phyloP scores from a whole-genome alignment of 192 early-diverging fungal species.

The Coemansia sp. region DNA sequence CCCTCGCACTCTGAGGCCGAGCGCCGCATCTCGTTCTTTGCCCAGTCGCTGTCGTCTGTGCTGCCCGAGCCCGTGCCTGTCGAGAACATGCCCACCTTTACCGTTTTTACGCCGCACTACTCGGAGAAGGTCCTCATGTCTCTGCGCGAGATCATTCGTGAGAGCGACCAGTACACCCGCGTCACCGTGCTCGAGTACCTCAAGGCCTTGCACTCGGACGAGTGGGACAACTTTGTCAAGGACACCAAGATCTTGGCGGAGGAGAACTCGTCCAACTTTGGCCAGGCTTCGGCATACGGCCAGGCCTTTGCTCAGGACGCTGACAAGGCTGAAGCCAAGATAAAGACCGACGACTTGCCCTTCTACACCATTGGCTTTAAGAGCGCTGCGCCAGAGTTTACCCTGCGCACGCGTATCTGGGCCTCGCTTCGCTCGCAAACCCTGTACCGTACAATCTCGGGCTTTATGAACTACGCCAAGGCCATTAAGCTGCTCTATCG shows the following conservation, averaged over 20 bases:
- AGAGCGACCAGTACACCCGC: conserved; percentile 79
- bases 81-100: conserved; percentile 85
- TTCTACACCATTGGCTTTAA: conserved; percentile 86
- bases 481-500: conserved; percentile 81
- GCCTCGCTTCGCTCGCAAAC: conserved; percentile 86
- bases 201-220: conserved; percentile 76
- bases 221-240: conserved; percentile 92
- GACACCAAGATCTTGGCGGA: conserved; percentile 81
- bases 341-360: conserved; percentile 77
- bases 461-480: conserved; percentile 88
- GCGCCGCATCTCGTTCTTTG: conserved; percentile 85
- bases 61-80: conserved; percentile 81
- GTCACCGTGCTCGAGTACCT: conserved; percentile 83
- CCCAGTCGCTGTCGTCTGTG: conserved; percentile 79
- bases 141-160: conserved; percentile 82
- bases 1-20: conserved; percentile 79
- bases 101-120: conserved; percentile 85
- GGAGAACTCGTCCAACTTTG: conserved; percentile 64
- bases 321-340: conserved; percentile 64
- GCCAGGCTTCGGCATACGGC: conserved; percentile 55
- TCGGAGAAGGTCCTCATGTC: conserved; percentile 84
- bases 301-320: conserved; percentile 58
- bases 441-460: conserved; percentile 83
- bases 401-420: conserved; percentile 86
- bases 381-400: conserved; percentile 79